Base-by-base conservation (phyloP, 768 basidiomycete genomes). In the Mycena vulgaris region DNA sequence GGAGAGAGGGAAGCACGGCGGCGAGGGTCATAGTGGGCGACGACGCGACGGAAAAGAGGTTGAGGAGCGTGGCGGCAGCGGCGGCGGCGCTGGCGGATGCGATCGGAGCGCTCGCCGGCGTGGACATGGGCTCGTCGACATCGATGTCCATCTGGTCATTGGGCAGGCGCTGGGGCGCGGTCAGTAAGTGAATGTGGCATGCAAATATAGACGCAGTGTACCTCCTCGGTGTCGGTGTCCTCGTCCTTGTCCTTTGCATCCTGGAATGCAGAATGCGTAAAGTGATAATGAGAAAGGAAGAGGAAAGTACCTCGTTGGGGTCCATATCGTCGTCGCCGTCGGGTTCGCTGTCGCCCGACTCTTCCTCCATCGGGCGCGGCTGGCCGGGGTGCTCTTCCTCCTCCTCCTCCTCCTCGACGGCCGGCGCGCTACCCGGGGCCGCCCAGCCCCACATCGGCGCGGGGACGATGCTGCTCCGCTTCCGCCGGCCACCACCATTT, bases 371-470 rank as follows among this genome's bases (percentile, higher is more conserved):
- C 37, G 87, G 85, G 62, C 83, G 79, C 4, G 88, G 87, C 11
- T 86, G 85, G 19, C 83, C 82, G 3, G 83, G 75, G 62, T 81
- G 81, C 69, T 86, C 84, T 59, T 88, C 87, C 57, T 86, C 88
- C 66, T 88, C 86, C 66, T 88, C 86, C 60, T 87, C 87, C 73
- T 89, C 88, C 63, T 81, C 80, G 39, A 80, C 81, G 68, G 77
- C 82, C 66, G 64, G 78, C 56, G 69, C 76, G 70, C 79, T 79
- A 79, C 79, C 86, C 56, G 80, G 84, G 78, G 89, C 90, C 74
- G 90, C 93, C 94, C 94, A 95, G 28, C 88, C 93, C 94, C 94
- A 95, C 93, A 95, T 95, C 62, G 89, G 89, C 39, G 90, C 90
- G 31, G 94, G 93, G 1, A 93, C 90, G 68, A 94, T 85, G 63